Percentiles rank a stretch among this genome's conserved stretches.
phyloP scores from a whole-genome alignment of 2,329 filamentous ascomycete genomes.

The Fusarium annulatum region DNA sequence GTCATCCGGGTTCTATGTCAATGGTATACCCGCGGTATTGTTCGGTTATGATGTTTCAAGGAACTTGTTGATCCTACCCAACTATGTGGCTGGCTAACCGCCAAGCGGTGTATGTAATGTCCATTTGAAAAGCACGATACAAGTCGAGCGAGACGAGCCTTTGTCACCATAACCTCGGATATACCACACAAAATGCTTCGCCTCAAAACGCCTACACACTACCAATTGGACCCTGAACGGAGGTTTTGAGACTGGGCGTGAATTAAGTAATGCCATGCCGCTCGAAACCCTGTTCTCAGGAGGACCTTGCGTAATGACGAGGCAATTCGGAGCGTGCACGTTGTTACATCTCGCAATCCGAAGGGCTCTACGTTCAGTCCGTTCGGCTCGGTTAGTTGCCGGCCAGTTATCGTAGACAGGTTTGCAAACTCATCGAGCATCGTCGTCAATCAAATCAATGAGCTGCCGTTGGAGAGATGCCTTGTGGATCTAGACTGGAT shows the following conservation, averaged over 20 bases:
- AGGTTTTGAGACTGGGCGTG: constrained; percentile 29
- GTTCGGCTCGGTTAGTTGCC: constrained; percentile 68
- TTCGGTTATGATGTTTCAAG: constrained; percentile 35
- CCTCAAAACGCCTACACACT: neutral
- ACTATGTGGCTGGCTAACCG: neutral
- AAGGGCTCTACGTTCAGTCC: constrained; percentile 72
- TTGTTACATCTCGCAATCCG: constrained; percentile 73
- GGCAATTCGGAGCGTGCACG: constrained; percentile 67
- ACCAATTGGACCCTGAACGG: neutral
- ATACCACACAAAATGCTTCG: constrained; percentile 15
- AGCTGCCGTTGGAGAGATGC: constrained; percentile 22
- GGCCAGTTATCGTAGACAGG: constrained; percentile 55
- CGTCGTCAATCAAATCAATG: constrained; percentile 17
- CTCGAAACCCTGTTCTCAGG: constrained; percentile 59
- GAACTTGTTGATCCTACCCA: neutral
- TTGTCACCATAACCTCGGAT: constrained; percentile 34
- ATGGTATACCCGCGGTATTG: constrained; percentile 36
- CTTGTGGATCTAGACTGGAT: constrained; percentile 21
- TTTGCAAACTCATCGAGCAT: neutral
- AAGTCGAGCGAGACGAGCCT: constrained; percentile 37
- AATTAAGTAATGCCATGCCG: constrained; percentile 7
- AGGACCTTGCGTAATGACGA: constrained; percentile 65
- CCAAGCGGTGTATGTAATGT: constrained; percentile 43
- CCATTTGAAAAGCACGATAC: constrained; percentile 58
- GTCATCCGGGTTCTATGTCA: constrained; percentile 77